Evolutionary conservation across 2,329 filamentous ascomycete genomes (phyloP), one percentile per base, ranked within the genome.

Genomic region (Aureobasidium pullulans): DNA sequence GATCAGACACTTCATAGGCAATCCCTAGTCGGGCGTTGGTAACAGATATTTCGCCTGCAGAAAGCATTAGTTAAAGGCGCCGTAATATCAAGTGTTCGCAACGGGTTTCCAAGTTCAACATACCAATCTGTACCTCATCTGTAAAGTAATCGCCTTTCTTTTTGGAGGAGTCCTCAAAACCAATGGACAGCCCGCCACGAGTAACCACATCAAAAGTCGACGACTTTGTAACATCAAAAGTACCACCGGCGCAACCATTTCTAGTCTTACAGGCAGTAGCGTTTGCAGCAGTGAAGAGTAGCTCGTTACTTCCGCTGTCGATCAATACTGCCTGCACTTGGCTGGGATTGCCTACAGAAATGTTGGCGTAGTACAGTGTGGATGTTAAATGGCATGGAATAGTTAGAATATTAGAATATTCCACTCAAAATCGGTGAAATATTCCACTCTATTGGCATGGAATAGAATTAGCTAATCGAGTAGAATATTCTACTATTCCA

Each of bases 271-370:
- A 70, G 10, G 66, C 62, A 8, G 57, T 28, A 7, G 69, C 66
- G 32, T 59, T 48, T 1, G 67, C 65, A 8, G 67, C 64, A 60
- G 70, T 66, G 60, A 71, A 66, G 61, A 70, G 71, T 13, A 70
- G 64, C 46, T 72, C 70, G 39, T 65, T 66, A 53, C 67, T 69
- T 43, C 70, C 70, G 44, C 69, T 71, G 48, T 72, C 70, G 50
- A 72, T 64, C 52, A 68, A 67, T 43, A 71, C 67, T 6, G 66
- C 65, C 52, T 70, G 66, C 9, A 61, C 29, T 63, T 72, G 69
- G 6, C 69, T 66, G 19, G 70, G 70, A 1, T 66, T 70, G 16
- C 70, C 70, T 6, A 70, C 66, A 13, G 68, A 68, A 34, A 72
- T 19, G 39, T 56, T 56, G 11, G 44, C 37, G 31, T 56, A 56